Evolutionary conservation across 192 early-diverging fungal genomes (phyloP).

Genomic region (Coemansia guatemalensis): DNA sequence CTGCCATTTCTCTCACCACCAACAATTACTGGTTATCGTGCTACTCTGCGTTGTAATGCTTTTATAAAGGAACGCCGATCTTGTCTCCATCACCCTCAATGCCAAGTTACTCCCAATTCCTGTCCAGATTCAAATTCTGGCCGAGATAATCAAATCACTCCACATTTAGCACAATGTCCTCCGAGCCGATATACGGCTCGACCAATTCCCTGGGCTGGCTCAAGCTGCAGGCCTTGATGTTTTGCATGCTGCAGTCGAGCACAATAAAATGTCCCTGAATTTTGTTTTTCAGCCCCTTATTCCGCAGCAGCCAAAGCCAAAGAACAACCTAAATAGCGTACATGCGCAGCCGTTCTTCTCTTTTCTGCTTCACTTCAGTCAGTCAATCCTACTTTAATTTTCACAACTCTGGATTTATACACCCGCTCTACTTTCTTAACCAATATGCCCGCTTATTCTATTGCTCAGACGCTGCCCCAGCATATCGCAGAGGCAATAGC

Average conservation of each 20-base stretch:
- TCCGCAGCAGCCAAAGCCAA: not conserved
- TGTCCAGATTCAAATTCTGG: not conserved
- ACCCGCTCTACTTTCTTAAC: not conserved
- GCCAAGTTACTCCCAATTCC: not conserved
- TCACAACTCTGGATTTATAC: not conserved
- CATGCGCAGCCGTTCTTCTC: not conserved
- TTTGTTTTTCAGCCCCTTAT: not conserved
- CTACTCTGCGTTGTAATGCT: not conserved
- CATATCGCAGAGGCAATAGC: conserved; percentile 6
- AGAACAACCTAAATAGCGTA: not conserved
- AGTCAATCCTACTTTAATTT: not conserved
- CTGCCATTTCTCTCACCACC: not conserved
- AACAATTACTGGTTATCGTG: not conserved
- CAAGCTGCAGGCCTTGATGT: conserved; percentile 1
- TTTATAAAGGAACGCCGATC: not conserved
- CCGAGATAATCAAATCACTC: not conserved
- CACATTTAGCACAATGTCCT: not conserved
- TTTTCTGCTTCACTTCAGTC: not conserved
- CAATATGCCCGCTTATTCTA: conserved; percentile 10
- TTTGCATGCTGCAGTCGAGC: not conserved
- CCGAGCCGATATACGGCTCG: not conserved
- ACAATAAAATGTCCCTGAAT: not conserved
- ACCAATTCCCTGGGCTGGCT: not conserved
- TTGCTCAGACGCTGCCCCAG: conserved; percentile 12
- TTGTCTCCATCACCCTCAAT: not conserved